These are phyloP conservation scores for Flueggea neowawraea DNA, from an alignment of 441 rosid species.

Conservation along the genomic window DNA sequence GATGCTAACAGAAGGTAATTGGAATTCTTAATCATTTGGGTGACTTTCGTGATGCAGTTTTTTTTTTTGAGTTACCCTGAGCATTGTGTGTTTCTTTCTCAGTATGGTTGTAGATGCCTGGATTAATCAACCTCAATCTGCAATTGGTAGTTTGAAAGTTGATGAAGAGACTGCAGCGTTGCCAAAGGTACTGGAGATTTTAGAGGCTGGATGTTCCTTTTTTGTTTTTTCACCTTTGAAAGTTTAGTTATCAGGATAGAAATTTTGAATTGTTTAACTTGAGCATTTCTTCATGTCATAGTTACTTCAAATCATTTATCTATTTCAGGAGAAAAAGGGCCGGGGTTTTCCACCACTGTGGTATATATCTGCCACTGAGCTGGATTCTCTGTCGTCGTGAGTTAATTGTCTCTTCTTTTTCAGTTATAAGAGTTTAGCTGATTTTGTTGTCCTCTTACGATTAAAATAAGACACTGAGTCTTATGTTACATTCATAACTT, in stretches of 20 bases:
- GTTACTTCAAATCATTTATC: background rate
- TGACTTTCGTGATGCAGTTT: too few relatives aligned
- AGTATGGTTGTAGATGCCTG: constrained; percentile 44
- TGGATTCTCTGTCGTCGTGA: constrained; percentile 70
- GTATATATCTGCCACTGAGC: constrained; percentile 66
- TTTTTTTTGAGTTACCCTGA: too few relatives aligned
- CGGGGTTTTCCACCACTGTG: constrained; percentile 74
- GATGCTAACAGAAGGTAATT: constrained; percentile 35
- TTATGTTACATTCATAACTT: too few relatives aligned
- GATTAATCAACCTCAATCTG: constrained; percentile 22
- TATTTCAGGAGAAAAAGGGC: constrained; percentile 74
- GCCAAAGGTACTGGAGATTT: constrained; percentile 51
- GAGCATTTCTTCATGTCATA: too few relatives aligned
- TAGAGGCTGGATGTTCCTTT: too few relatives aligned
- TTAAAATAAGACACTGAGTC: too few relatives aligned
- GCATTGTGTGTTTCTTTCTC: constrained; percentile 4
- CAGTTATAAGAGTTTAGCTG: background rate
- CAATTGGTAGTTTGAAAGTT: constrained; percentile 25
- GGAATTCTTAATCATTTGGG: background rate
- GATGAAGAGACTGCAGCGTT: constrained; percentile 49
- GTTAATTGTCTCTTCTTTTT: constrained; percentile 19
- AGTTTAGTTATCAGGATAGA: background rate
- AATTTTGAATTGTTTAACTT: too few relatives aligned
- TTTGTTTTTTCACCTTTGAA: too few relatives aligned
- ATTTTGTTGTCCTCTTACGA: too few relatives aligned